These are phyloP conservation scores for Meira nashicola DNA, from an alignment of 1,284 basidiomycete species.

Conservation along the genomic window DNA sequence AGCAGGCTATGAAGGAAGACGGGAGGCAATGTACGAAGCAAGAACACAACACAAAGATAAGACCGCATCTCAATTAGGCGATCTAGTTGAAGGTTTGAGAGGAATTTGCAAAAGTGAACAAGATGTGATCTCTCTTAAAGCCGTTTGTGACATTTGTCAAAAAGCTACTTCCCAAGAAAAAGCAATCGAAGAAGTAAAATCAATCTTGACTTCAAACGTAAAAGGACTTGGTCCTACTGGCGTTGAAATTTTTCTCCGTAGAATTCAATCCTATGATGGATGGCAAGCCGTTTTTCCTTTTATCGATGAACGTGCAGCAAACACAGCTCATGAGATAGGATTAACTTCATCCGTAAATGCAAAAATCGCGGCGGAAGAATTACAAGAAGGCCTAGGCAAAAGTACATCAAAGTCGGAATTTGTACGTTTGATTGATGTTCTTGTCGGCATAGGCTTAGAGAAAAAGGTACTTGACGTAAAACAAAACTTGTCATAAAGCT, in stretches of 20 bases:
- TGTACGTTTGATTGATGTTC: conserved; percentile 26
- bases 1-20: conserved; percentile 25
- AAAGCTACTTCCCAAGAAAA: background rate
- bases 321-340: conserved; percentile 20
- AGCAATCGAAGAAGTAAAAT: conserved; percentile 13
- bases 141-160: conserved; percentile 19
- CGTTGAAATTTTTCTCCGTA: conserved; percentile 28
- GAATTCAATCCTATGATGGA: conserved; percentile 21
- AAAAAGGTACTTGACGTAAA: conserved; percentile 26
- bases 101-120: conserved; percentile 14
- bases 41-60: conserved; percentile 39
- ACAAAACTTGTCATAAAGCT: no score
- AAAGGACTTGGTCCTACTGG: conserved; percentile 28
- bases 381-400: conserved; percentile 22
- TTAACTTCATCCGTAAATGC: conserved; percentile 18
- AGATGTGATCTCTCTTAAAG: conserved; percentile 6
- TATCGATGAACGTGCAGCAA: conserved; percentile 25
- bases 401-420: conserved; percentile 22
- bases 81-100: conserved; percentile 23
- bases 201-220: conserved; percentile 19
- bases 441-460: conserved; percentile 33
- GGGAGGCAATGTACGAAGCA: conserved; percentile 30
- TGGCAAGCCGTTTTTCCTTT: conserved; percentile 30
- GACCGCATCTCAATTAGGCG: conserved; percentile 29
- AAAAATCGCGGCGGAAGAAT: conserved; percentile 18